Conservation (phyloP, 495 filamentous ascomycete species). For the Penicillium waksmanii region DNA sequence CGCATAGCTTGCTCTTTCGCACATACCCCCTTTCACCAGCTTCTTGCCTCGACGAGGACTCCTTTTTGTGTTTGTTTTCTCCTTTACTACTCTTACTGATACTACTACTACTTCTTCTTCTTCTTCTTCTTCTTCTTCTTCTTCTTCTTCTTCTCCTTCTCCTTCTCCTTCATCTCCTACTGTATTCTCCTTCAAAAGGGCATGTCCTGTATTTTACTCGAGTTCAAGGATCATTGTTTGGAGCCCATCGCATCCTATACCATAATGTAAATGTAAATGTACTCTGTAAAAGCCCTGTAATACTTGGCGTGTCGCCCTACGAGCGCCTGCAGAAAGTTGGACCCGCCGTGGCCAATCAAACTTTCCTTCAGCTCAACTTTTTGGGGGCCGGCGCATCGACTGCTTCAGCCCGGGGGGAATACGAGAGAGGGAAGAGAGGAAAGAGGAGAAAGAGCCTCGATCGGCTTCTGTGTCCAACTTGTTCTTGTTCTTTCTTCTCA, state of each 20-base stretch:
- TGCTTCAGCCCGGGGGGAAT: not conserved
- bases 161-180: conserved; percentile 2
- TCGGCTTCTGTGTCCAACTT: not conserved
- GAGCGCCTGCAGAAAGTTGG: not conserved
- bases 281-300: too few relatives aligned
- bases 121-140: not conserved
- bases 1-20: conserved; percentile 35
- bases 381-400: conserved; percentile 1
- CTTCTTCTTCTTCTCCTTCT: not conserved
- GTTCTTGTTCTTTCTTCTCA: not conserved
- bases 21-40: conserved; percentile 28
- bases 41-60: conserved; percentile 27
- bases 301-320: not conserved
- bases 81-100: too few relatives aligned
- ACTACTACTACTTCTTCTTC: too few relatives aligned
- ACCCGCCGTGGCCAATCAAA: not conserved
- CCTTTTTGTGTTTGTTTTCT: conserved; percentile 12
- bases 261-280: not conserved
- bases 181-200: conserved; percentile 21
- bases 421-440: not conserved
- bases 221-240: conserved; percentile 14
- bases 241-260: conserved; percentile 5
- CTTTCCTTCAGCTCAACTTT: not conserved
- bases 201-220: conserved; percentile 15
- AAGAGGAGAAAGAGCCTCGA: not conserved